These are phyloP conservation scores for Pichia gijzeniarum DNA, from an alignment of 805 yeast species.

Conservation along the genomic window DNA sequence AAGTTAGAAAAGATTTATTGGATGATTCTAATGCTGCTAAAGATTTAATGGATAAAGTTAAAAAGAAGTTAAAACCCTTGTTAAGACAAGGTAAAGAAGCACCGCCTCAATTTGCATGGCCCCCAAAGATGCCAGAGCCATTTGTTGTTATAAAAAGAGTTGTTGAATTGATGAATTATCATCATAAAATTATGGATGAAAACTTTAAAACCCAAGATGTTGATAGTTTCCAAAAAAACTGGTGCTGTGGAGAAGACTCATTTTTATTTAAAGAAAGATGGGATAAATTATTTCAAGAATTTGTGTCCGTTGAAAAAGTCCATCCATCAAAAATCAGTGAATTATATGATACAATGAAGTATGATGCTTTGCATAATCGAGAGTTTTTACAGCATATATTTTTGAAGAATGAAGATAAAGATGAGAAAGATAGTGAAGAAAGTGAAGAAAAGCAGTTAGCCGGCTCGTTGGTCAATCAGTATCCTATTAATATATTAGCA, in stretches of 20 bases:
- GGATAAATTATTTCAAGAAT: conserved; percentile 93
- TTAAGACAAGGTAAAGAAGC: conserved; percentile 94
- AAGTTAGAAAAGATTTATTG: conserved; percentile 79
- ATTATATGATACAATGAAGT: conserved; percentile 96
- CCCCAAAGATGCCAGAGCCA: conserved; percentile 96
- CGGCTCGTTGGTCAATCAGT: conserved; percentile 55
- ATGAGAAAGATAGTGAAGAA: conserved; percentile 6
- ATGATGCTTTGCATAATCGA: conserved; percentile 93
- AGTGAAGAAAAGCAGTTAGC: conserved; percentile 32
- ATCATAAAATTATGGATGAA: conserved; percentile 73
- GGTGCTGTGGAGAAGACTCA: conserved; percentile 99
- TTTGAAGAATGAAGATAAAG: conserved; percentile 42
- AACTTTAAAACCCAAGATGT: conserved; percentile 68
- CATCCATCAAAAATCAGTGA: conserved; percentile 97
- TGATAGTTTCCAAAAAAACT: conserved; percentile 58
- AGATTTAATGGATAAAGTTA: conserved; percentile 95
- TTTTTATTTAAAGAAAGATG: conserved; percentile 86
- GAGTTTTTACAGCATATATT: conserved; percentile 81
- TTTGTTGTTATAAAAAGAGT: conserved; percentile 89
- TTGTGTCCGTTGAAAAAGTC: conserved; percentile 86
- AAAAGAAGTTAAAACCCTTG: conserved; percentile 90
- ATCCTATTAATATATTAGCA: conserved; percentile 68
- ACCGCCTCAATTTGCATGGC: conserved; percentile 98
- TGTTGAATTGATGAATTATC: conserved; percentile 92
- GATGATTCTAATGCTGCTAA: conserved; percentile 99